A percentile compares a stretch with the other conserved stretches of the same genome.
These are phyloP conservation scores for Elsinoe fawcettii DNA, from an alignment of 2,329 filamentous ascomycete species.

Conservation along the genomic window DNA sequence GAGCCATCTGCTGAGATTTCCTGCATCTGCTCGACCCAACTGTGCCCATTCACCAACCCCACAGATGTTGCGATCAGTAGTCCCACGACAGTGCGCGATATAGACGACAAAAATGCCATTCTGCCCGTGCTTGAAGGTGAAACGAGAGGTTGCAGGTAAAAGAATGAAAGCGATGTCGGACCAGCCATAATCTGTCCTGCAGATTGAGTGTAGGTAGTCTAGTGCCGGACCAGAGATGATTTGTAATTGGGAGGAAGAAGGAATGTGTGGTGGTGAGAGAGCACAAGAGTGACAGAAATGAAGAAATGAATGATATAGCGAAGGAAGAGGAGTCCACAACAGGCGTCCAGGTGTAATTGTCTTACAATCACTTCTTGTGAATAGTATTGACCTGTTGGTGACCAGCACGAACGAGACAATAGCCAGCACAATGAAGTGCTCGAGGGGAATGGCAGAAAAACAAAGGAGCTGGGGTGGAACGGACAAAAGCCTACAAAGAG, in stretches of 20 bases:
- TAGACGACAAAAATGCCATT: background rate
- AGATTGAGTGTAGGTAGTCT: background rate
- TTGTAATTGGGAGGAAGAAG: background rate
- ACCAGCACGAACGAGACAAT: constrained; percentile 12
- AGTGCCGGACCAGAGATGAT: constrained; percentile 4
- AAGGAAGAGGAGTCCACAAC: background rate
- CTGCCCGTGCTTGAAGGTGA: background rate
- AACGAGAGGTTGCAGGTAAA: background rate
- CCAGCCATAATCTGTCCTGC: background rate
- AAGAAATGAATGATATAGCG: constrained; percentile 1
- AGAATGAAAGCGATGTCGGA: background rate
- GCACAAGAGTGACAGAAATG: background rate
- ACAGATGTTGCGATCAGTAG: background rate
- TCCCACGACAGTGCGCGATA: background rate
- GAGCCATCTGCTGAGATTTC: constrained; percentile 66
- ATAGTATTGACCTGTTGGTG: constrained; percentile 7
- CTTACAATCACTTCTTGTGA: background rate
- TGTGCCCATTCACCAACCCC: constrained; percentile 49
- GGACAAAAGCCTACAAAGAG: constrained; percentile 2
- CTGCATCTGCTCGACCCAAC: constrained; percentile 72
- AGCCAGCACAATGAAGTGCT: background rate
- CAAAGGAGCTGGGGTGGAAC: background rate
- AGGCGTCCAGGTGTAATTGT: background rate
- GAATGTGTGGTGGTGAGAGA: background rate
- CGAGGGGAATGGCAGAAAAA: background rate